These are phyloP conservation scores for Triticum timopheevii DNA, from an alignment of 176 grass and related monocot genomes.

Conservation along the genomic window DNA sequence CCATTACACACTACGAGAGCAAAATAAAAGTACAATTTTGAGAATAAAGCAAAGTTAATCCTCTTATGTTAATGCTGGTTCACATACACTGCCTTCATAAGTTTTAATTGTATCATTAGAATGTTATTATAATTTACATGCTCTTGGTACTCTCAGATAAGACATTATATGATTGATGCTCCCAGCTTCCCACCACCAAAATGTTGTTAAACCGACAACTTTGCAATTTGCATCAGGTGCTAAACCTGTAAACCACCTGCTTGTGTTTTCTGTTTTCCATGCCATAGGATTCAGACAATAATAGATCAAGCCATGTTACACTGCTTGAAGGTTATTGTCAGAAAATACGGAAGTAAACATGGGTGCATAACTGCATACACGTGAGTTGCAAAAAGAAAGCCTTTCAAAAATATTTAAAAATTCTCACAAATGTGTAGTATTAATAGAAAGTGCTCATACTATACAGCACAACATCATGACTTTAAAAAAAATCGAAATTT, in stretches of 20 bases:
- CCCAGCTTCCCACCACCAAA: background rate
- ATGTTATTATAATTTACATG: background rate
- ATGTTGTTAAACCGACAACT: background rate
- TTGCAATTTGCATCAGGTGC: background rate
- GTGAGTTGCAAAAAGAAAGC: background rate
- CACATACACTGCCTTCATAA: background rate
- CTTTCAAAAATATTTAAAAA: background rate
- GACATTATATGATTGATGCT: background rate
- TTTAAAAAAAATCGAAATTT: background rate
- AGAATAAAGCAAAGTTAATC: background rate
- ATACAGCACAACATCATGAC: background rate
- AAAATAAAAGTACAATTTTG: background rate
- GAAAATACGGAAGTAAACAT: background rate
- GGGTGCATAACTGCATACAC: background rate
- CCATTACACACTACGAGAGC: background rate
- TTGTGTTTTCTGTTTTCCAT: background rate
- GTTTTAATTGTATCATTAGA: background rate
- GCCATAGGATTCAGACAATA: background rate
- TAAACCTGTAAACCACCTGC: background rate
- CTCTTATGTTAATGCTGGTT: background rate
- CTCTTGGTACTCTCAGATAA: background rate
- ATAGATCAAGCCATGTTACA: background rate
- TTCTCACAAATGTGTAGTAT: background rate
- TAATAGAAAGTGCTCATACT: background rate
- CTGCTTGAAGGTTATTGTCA: background rate